These are phyloP conservation scores for Hippophae rhamnoides DNA, from an alignment of 306 rosid genomes.

Conservation along the genomic window DNA sequence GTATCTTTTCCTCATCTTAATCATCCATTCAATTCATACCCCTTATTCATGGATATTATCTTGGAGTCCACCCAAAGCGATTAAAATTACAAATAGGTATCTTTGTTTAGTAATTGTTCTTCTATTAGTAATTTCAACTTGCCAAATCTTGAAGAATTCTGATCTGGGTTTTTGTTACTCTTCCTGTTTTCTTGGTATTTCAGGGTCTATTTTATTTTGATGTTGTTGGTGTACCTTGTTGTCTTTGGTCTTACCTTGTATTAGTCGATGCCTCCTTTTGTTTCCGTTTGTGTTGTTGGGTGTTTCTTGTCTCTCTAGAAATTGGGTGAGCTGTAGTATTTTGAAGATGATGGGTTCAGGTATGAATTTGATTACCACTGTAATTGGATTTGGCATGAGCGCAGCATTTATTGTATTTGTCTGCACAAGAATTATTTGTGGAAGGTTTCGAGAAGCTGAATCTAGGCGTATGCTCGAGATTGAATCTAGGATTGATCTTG, in stretches of 20 bases:
- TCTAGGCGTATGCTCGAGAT: conserved; percentile 47
- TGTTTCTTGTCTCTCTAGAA: conserved; percentile 11
- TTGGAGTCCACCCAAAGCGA: conserved; percentile 47
- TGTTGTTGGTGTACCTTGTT: conserved; percentile 20
- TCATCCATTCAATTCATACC: conserved; percentile 12
- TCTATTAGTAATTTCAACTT: conserved; percentile 12
- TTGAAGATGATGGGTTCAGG: conserved; percentile 33
- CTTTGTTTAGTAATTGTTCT: conserved; percentile 6
- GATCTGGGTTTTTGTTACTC: conserved; percentile 21
- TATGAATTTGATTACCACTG: conserved; percentile 63
- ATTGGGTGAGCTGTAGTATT: conserved; percentile 11
- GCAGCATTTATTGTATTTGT: conserved; percentile 90
- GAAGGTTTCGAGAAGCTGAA: conserved; percentile 47
- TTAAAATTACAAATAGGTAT: conserved; percentile 33
- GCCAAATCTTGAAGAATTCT: conserved; percentile 22
- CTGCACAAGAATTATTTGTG: conserved; percentile 89
- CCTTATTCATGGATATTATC: background rate
- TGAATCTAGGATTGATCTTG: conserved; percentile 60
- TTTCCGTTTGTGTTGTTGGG: conserved; percentile 1
- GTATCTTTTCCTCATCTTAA: conserved; percentile 25
- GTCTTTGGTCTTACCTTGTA: conserved; percentile 1
- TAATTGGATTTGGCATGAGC: conserved; percentile 89
- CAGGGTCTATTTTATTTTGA: conserved; percentile 14
- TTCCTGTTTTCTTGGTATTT: conserved; percentile 1
- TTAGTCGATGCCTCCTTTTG: background rate